Conservation (phyloP, 2,329 filamentous ascomycete genomes). For the Stachybotrys chartarum region DNA sequence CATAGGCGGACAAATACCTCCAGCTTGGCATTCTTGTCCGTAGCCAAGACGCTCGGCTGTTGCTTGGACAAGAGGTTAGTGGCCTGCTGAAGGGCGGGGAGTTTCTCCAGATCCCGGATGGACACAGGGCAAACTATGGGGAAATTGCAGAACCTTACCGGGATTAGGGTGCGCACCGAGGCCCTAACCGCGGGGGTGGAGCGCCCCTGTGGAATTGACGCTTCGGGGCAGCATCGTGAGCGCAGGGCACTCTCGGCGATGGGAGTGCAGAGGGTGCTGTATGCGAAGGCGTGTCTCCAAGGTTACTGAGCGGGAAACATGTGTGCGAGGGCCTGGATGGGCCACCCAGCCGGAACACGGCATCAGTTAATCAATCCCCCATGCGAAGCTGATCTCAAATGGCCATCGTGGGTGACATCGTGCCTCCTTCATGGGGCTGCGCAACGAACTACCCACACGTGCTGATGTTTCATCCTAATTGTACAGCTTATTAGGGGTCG, state of each 20-base stretch:
- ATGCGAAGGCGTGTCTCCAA: neutral
- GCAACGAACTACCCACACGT: neutral
- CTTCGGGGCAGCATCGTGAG: too few relatives aligned
- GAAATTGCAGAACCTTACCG: too few relatives aligned
- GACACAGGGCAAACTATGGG: too few relatives aligned
- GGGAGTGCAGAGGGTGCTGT: too few relatives aligned
- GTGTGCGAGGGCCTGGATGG: neutral
- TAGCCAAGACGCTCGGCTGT: neutral
- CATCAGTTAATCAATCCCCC: neutral
- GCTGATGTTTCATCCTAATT: neutral
- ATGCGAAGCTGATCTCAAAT: neutral
- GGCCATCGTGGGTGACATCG: neutral
- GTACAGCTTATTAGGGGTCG: neutral
- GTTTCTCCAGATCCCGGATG: too few relatives aligned
- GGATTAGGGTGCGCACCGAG: too few relatives aligned
- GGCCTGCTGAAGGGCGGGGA: too few relatives aligned
- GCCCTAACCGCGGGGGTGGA: too few relatives aligned
- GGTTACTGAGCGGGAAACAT: neutral
- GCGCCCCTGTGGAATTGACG: too few relatives aligned
- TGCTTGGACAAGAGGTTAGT: neutral
- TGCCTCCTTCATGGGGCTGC: neutral
- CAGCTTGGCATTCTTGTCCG: neutral
- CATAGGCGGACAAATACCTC: neutral
- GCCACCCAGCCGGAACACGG: neutral
- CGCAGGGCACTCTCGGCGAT: too few relatives aligned